These are phyloP conservation scores for Wickerhamomyces rabaulensis DNA, from an alignment of 805 yeast species.

Conservation along the genomic window DNA sequence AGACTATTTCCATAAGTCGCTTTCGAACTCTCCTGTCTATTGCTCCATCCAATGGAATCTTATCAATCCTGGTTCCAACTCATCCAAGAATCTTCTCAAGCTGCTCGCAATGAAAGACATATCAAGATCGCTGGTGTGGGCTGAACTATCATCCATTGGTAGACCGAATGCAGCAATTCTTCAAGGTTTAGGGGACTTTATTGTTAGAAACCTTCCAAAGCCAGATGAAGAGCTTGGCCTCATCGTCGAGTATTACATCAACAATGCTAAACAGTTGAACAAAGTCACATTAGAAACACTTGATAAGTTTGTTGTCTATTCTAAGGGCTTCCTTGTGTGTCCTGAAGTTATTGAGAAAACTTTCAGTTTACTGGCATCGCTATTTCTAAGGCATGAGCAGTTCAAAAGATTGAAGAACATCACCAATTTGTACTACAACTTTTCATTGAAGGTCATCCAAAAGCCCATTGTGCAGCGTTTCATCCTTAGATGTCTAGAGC, in stretches of 20 bases:
- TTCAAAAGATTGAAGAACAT: constrained; percentile 39
- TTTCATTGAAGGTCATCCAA: constrained; percentile 20
- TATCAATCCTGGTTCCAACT: constrained; percentile 6
- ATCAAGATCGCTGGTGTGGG: constrained; percentile 9
- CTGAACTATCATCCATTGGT: constrained; percentile 9
- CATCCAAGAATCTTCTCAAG: constrained; percentile 6
- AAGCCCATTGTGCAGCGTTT: background rate
- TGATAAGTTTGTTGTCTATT: constrained; percentile 7
- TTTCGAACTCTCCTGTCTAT: background rate
- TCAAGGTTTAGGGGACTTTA: constrained; percentile 9
- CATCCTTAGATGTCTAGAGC: constrained; percentile 22
- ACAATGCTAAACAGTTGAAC: background rate
- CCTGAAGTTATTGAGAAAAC: constrained; percentile 9
- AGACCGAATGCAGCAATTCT: constrained; percentile 15
- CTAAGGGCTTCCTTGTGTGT: constrained; percentile 1
- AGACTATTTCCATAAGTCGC: background rate
- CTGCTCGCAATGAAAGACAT: constrained; percentile 12
- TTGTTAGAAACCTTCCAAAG: background rate
- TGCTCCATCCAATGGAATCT: constrained; percentile 14
- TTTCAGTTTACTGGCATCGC: constrained; percentile 14
- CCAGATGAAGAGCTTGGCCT: constrained; percentile 1
- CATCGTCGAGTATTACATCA: constrained; percentile 6
- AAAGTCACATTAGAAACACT: constrained; percentile 1
- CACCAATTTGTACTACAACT: constrained; percentile 40
- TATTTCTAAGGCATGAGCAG: constrained; percentile 22